Percentiles rank a stretch among this genome's conserved stretches.
These are phyloP conservation scores for Euphrasia arctica DNA, from an alignment of 305 asterid genomes.

Conservation along the genomic window DNA sequence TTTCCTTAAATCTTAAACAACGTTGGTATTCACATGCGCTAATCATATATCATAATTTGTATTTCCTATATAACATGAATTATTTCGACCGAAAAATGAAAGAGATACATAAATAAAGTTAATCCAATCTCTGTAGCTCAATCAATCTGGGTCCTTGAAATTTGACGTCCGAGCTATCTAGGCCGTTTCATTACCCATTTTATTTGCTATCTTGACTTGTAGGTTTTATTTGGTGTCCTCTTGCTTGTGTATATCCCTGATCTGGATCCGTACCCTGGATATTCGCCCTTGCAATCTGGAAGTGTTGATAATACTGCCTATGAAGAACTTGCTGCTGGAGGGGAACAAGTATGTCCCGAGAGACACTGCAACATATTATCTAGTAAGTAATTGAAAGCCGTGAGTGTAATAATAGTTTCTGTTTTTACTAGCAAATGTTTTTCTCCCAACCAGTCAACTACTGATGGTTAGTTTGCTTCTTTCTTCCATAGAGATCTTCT, in stretches of 20 bases:
- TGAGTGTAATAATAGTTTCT: slow-evolving; percentile 5
- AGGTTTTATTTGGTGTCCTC: slow-evolving; percentile 79
- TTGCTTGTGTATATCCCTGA: slow-evolving; percentile 73
- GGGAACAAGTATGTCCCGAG: slow-evolving; percentile 93
- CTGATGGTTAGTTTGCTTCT: slow-evolving; percentile 25
- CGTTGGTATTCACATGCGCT: slow-evolving; percentile 15
- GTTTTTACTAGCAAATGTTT: slow-evolving; percentile 7
- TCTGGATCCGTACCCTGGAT: slow-evolving; percentile 85
- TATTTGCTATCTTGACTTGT: slow-evolving; percentile 31
- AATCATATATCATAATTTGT: not conserved
- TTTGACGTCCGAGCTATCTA: not conserved
- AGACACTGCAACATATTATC: slow-evolving; percentile 64
- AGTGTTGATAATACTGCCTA: slow-evolving; percentile 55
- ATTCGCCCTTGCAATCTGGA: slow-evolving; percentile 57
- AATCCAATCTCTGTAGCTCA: slow-evolving; percentile 10
- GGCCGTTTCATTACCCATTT: not conserved
- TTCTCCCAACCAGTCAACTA: slow-evolving; percentile 23
- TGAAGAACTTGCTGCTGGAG: slow-evolving; percentile 89
- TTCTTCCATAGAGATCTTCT: slow-evolving; percentile 45
- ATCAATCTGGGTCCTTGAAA: slow-evolving; percentile 5
- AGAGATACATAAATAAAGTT: not conserved
- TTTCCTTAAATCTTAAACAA: slow-evolving; percentile 20
- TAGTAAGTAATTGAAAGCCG: slow-evolving; percentile 44
- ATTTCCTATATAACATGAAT: not conserved
- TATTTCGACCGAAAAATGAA: slow-evolving; percentile 8